Evolutionary conservation across 2,329 filamentous ascomycete species (phyloP).

Genomic region (Xylariaceae sp.): DNA sequence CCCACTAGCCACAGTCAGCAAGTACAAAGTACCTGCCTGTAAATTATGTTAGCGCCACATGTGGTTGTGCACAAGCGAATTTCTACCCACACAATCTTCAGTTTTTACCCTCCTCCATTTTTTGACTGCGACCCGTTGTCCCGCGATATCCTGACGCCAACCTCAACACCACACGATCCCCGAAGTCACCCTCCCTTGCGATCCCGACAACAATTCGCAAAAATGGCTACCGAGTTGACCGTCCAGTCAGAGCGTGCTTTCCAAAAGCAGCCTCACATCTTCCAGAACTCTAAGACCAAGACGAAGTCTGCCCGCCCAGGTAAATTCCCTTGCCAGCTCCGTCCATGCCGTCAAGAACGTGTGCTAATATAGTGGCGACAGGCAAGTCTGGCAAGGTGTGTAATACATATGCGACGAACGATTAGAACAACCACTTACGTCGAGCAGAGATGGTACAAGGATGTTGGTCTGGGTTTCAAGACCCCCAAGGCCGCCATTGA

Average conservation of each 20-base stretch:
- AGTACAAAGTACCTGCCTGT: background rate
- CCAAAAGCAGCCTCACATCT: conserved; percentile 99
- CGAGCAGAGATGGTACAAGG: conserved; percentile 74
- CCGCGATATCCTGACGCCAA: conserved; percentile 22
- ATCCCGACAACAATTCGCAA: conserved; percentile 45
- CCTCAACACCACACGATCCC: conserved; percentile 25
- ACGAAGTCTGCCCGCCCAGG: conserved; percentile 69
- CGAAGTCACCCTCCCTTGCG: conserved; percentile 36
- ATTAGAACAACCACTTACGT: conserved; percentile 12
- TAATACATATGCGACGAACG: conserved; percentile 32
- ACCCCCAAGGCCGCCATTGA: conserved; percentile 99
- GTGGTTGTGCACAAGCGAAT: conserved; percentile 23
- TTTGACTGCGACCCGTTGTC: conserved; percentile 18
- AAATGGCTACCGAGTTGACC: conserved; percentile 96
- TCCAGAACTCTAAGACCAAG: conserved; percentile 95
- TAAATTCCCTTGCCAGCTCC: conserved; percentile 6
- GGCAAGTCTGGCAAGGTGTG: conserved; percentile 64
- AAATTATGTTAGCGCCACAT: conserved; percentile 11
- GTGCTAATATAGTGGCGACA: conserved; percentile 7
- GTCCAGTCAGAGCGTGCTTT: conserved; percentile 99
- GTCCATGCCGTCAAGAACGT: background rate
- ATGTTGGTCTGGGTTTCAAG: conserved; percentile 98
- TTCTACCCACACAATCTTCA: conserved; percentile 24
- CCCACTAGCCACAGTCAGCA: conserved; percentile 7
- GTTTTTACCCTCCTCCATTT: conserved; percentile 24